Evolutionary conservation across 1,139 yeast species (phyloP), one percentile per base, ranked within the genome.

Genomic region (Hemisphaericaspora subhashii): DNA sequence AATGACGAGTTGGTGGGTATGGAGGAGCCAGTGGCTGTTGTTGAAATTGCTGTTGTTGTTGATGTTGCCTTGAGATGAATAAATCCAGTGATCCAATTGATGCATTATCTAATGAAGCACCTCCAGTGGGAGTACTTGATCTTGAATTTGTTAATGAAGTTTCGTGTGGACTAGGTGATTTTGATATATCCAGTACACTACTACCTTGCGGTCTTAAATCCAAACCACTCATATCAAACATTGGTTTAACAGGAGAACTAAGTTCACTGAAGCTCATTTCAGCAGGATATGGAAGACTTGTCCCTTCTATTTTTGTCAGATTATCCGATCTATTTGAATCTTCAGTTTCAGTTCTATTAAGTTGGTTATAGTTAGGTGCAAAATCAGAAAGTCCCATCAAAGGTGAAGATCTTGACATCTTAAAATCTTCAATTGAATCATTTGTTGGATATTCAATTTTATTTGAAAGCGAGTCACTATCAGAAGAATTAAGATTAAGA

Each of bases 401-500:
- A n/a, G 40, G 44, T 22, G 29, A 35, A 4, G 43, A 36, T 26
- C 42, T 31, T 12, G 25, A 31, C 15, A 35, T 13, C 8, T 26
- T 34, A 9, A 33, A 26, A 14, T 41, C 38, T n/a, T 42, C 33
- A 13, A 17, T 31, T 14, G 20, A 29, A 25, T 36, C 31, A 24
- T 33, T 6, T 17, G 10, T 12, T 17, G 14, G 10, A 2, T 12
- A 4, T 12, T 3, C 20, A 9, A 4, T 14, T 9, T 5, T 6
- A 4, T 16, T 15, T n/a, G n/a, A n/a, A n/a, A 6, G 13, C 11
- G 18, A 31, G 14, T 18, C 33, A 8, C 6, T n/a, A 11, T 37
- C 26, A 2, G 27, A 39, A 15, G 27, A 35, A 13, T 31, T 38
- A 20, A 43, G 16, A 15, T 39, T 41, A 21, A 43, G 38, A 17